phyloP scores from a whole-genome alignment of 2,329 filamentous ascomycete genomes.

The Stagonosporopsis vannaccii region DNA sequence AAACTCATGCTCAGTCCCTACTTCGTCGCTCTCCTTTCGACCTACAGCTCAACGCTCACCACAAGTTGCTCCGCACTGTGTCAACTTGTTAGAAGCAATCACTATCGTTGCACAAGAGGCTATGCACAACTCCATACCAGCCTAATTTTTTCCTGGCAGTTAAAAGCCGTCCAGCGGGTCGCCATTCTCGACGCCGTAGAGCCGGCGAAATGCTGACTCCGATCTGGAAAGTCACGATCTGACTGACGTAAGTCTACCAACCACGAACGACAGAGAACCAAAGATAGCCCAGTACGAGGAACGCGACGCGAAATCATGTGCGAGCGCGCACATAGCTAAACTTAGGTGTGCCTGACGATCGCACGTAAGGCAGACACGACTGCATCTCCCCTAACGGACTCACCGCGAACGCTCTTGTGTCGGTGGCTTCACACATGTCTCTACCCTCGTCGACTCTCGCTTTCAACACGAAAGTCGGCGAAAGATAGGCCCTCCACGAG shows the following conservation, averaged over 20 bases:
- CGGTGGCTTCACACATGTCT: slow-evolving; percentile 2
- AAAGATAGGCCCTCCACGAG: background rate
- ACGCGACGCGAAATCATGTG: slow-evolving; percentile 39
- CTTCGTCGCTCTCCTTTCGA: too few relatives aligned
- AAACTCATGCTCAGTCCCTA: too few relatives aligned
- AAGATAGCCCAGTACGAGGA: slow-evolving; percentile 20
- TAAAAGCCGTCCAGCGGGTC: too few relatives aligned
- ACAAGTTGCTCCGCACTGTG: background rate
- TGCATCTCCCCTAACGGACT: slow-evolving; percentile 4
- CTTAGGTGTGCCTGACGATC: slow-evolving; percentile 15
- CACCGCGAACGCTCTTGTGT: slow-evolving; percentile 1
- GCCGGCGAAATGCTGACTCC: slow-evolving; percentile 12
- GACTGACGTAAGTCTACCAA: slow-evolving; percentile 12
- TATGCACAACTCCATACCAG: background rate
- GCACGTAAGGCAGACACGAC: slow-evolving; percentile 28
- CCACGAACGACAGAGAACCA: slow-evolving; percentile 3
- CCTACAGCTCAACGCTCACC: background rate
- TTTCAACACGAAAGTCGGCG: background rate
- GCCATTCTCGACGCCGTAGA: background rate
- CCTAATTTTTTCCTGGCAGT: too few relatives aligned
- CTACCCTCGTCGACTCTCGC: background rate
- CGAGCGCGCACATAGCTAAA: slow-evolving; percentile 16
- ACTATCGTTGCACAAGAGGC: too few relatives aligned
- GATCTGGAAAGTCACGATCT: slow-evolving; percentile 1
- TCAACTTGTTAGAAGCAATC: background rate